Base-by-base conservation (phyloP, 2,329 filamentous ascomycete genomes). In the Fusarium sp. region DNA sequence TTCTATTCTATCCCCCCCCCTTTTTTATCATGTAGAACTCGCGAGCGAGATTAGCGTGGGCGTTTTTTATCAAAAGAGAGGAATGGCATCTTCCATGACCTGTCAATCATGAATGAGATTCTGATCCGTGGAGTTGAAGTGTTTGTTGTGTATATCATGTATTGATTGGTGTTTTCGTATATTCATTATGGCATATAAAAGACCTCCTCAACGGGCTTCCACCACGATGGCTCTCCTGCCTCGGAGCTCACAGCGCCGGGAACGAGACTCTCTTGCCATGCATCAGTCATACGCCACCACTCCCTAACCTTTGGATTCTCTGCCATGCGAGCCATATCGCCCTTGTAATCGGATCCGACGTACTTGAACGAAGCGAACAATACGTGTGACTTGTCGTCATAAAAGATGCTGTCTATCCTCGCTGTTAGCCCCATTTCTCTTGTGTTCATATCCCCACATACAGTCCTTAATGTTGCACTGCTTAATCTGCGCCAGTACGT, bases 251-350 rank as follows among this genome's bases (percentile, higher is more conserved):
- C 86, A 3, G 90, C 90, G 0, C 90, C 91, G 0, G 87, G 85
- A 2, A 92, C 88, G 33, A 92, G 79, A 51, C 85, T 87, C 81
- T 90, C 91, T 83, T 95, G 93, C 86, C 91, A 94, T 16, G 86
- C 85, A 80, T 96, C 93, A 58, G 93, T 95, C 90, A 95, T 92
- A 66, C 84, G 85, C 93, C 93, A 96, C 94, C 93, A 96, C 80
- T 93, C 91, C 64, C 90, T 87, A 36, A 95, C 92, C 78, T 91
- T 92, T 1, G 89, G 87, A 75, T 95, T 94, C 66, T 89, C 90
- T 1, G 87, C 86, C 93, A 95, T 95, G 70, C 85, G 87, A 81
- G 89, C 87, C 94, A 96, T 95, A 78, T 96, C 93, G 11, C 86
- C 91, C 3, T 89, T 90, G 69, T 89, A 95, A 72, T 94, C 88